phyloP scores from a whole-genome alignment of 495 filamentous ascomycete genomes.

The Niebla homalea region DNA sequence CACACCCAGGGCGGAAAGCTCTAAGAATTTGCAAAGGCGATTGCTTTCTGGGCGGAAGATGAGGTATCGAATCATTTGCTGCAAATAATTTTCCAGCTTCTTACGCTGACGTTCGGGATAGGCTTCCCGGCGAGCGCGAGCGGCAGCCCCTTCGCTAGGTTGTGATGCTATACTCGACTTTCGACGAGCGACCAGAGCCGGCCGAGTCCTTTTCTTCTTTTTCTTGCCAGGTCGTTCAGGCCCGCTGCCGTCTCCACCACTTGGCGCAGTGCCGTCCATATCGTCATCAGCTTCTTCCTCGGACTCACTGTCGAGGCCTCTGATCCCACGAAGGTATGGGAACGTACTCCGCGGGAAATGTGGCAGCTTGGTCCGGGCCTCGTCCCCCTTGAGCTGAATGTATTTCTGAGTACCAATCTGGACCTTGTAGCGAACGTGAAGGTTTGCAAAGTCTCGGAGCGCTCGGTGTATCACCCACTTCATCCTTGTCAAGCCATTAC shows the following conservation, averaged over 20 bases:
- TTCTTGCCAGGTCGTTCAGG: conserved; percentile 39
- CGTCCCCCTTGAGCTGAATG: conserved; percentile 44
- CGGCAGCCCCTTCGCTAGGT: conserved; percentile 26
- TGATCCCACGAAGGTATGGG: conserved; percentile 72
- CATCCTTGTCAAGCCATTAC: conserved; percentile 89
- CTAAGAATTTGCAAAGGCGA: conserved; percentile 87
- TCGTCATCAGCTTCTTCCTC: conserved; percentile 86
- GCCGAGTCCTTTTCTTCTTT: conserved; percentile 54
- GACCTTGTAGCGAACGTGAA: conserved; percentile 86
- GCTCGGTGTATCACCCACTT: conserved; percentile 88
- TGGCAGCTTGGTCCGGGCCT: conserved; percentile 55
- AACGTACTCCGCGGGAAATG: conserved; percentile 84
- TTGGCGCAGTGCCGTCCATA: conserved; percentile 45
- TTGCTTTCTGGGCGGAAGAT: conserved; percentile 96
- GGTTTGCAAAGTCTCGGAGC: conserved; percentile 77
- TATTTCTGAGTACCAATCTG: conserved; percentile 70
- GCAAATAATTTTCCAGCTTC: conserved; percentile 84
- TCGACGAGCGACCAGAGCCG: conserved; percentile 43
- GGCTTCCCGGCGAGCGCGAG: conserved; percentile 32
- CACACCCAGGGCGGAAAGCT: conserved; percentile 90
- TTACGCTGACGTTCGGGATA: conserved; percentile 63
- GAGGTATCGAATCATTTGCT: conserved; percentile 83
- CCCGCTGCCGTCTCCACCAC: conserved; percentile 42
- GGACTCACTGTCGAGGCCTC: conserved; percentile 62
- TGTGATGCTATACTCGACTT: conserved; percentile 42